These are phyloP conservation scores for Senna tora DNA, from an alignment of 306 rosid genomes.

Conservation along the genomic window DNA sequence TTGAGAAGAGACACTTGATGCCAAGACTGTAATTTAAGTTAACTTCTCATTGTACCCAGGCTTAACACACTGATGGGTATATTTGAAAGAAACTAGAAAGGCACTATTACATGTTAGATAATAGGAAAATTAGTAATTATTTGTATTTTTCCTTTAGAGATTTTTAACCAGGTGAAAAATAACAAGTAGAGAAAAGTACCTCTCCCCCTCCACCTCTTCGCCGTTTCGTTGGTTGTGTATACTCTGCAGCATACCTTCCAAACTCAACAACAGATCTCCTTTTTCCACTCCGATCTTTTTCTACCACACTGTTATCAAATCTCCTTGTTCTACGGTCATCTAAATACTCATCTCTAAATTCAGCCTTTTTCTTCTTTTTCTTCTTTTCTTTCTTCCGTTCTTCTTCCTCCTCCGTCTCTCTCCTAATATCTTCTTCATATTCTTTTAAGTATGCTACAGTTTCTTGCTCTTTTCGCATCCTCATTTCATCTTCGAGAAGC, in stretches of 20 bases:
- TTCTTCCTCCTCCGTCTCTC: slow-evolving; percentile 94
- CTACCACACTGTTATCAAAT: slow-evolving; percentile 67
- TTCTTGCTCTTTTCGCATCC: slow-evolving; percentile 71
- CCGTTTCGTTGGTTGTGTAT: slow-evolving; percentile 66
- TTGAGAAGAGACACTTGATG: too few relatives aligned
- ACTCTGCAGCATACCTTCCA: slow-evolving; percentile 65
- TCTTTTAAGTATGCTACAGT: slow-evolving; percentile 62
- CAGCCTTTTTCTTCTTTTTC: slow-evolving; percentile 70
- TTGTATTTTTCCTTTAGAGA: too few relatives aligned
- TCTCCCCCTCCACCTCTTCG: slow-evolving; percentile 97
- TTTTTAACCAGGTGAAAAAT: neutral
- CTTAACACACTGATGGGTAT: too few relatives aligned
- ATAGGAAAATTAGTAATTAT: too few relatives aligned
- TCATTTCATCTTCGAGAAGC: slow-evolving; percentile 68
- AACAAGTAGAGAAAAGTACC: slow-evolving; percentile 44
- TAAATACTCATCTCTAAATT: slow-evolving; percentile 60
- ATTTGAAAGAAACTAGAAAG: too few relatives aligned
- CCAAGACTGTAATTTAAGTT: too few relatives aligned
- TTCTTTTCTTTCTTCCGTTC: slow-evolving; percentile 82
- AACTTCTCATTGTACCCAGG: too few relatives aligned
- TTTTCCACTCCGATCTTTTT: slow-evolving; percentile 71
- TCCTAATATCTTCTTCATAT: slow-evolving; percentile 78
- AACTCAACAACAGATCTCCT: slow-evolving; percentile 69
- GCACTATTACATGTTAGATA: too few relatives aligned
- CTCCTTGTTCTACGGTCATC: slow-evolving; percentile 76